Evolutionary conservation across 1,284 basidiomycete species (phyloP), one percentile per base, ranked within the genome.

Genomic region (Moesziomyces aphidis): DNA sequence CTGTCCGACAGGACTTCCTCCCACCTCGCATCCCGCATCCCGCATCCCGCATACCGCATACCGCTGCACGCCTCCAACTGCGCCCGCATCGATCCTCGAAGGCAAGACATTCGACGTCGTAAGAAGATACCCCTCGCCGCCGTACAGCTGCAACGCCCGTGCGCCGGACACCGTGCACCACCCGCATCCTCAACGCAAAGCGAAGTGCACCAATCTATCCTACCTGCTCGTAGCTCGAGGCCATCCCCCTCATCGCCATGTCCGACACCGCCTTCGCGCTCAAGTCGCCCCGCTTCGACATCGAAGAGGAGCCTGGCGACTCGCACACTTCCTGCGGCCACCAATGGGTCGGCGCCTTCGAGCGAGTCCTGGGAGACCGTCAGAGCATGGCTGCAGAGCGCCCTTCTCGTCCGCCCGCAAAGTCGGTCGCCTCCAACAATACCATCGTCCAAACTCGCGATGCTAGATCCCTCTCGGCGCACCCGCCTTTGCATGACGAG

Each of bases 341-440:
- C 28, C 64, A 42, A 1, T 82, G 80, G 80, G 75, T 82, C 26
- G 80, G 80, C 13, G 79, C 80, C 2, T 82, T 82, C 46, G 80
- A 82, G 44, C 51, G 80, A 24, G 80, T 82, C 23, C 67, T 82
- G 11, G 80, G 80, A n/a, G 80, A 82, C 42, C 78, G 75, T 36
- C 59, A 73, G 43, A 77, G 73, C 17, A 55, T 69, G 22, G 67
- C 61, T 45, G 54, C 53, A 13, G 65, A 64, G 48, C 62, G 69
- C 24, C 52, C 68, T 39, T 51, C 65, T 34, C 47, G 67, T 23
- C 44, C 61, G 1, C 50, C 55, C n/a, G 58, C 63, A 21, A 73
- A 73, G 43, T 26, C 58, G 7, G 52, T 69, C 2, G 22, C 50
- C 9, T 55, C 71, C 9, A 68, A 58, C 48, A 61, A 68, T 17